These are phyloP conservation scores for Saprolegnia diclina DNA, from an alignment of 352 stramenopile species.

Conservation along the genomic window DNA sequence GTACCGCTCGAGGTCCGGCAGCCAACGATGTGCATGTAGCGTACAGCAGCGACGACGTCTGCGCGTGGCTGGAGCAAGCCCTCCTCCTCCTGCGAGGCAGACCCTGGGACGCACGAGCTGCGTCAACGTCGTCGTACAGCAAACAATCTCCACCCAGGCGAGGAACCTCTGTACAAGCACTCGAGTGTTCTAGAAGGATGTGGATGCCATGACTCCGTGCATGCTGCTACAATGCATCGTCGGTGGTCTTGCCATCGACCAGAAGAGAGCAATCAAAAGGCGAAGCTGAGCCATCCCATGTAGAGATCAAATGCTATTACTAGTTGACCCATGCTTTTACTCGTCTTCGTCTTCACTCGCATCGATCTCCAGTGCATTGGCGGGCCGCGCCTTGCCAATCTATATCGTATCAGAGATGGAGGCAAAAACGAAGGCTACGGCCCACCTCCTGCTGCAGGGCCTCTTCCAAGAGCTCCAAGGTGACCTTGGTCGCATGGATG, in stretches of 20 bases:
- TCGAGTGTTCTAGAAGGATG: constrained; percentile 25
- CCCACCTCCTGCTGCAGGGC: constrained; percentile 27
- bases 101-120: background rate
- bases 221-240: background rate
- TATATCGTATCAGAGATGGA: no score
- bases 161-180: constrained; percentile 7
- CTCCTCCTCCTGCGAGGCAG: constrained; percentile 3
- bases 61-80: constrained; percentile 4
- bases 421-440: no score
- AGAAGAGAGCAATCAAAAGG: constrained; percentile 26
- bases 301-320: constrained; percentile 1
- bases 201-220: constrained; percentile 17
- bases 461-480: constrained; percentile 38
- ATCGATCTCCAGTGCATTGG: background rate
- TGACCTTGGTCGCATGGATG: constrained; percentile 40
- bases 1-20: no score
- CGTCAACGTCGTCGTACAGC: background rate
- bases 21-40: background rate
- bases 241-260: background rate
- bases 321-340: background rate
- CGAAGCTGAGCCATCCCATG: constrained; percentile 26
- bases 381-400: background rate
- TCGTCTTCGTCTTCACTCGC: background rate
- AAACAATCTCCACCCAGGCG: constrained; percentile 22
- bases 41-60: background rate